phyloP scores from a whole-genome alignment of 805 yeast genomes.

The Huiozyma naganishii region DNA sequence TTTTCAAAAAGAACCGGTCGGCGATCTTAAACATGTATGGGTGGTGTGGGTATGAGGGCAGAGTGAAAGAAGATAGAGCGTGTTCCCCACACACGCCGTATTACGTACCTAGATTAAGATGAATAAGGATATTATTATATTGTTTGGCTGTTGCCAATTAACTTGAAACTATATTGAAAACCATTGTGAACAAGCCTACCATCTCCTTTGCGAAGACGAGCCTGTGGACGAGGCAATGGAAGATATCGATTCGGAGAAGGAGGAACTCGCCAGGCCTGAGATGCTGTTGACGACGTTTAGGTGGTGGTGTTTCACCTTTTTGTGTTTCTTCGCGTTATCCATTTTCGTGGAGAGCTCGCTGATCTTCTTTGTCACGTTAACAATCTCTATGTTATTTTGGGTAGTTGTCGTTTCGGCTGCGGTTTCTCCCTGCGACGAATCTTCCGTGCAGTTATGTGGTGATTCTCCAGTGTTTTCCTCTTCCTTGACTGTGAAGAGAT shows the following conservation, averaged over 20 bases:
- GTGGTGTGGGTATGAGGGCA: too few species aligned
- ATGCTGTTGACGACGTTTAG: slow-evolving; percentile 5
- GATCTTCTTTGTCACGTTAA: neutral
- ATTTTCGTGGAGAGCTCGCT: neutral
- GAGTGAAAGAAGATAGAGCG: too few species aligned
- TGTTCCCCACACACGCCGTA: too few species aligned
- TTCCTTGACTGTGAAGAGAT: slow-evolving; percentile 5
- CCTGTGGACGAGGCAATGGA: slow-evolving; percentile 2
- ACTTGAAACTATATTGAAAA: neutral
- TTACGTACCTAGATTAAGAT: too few species aligned
- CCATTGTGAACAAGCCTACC: neutral
- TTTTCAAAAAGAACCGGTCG: neutral
- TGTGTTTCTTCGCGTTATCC: neutral
- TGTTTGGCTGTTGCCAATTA: neutral
- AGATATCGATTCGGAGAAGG: slow-evolving; percentile 1
- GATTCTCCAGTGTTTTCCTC: slow-evolving; percentile 1
- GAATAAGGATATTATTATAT: neutral
- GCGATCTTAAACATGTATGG: neutral
- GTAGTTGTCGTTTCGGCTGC: neutral
- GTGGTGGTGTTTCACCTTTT: slow-evolving; percentile 6
- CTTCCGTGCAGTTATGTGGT: neutral
- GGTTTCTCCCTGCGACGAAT: neutral
- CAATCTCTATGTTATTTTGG: neutral
- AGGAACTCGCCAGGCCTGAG: neutral
- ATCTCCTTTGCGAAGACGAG: slow-evolving; percentile 3